Base-by-base conservation (phyloP, 179 eudicot genomes). In the Pouteria campechiana region DNA sequence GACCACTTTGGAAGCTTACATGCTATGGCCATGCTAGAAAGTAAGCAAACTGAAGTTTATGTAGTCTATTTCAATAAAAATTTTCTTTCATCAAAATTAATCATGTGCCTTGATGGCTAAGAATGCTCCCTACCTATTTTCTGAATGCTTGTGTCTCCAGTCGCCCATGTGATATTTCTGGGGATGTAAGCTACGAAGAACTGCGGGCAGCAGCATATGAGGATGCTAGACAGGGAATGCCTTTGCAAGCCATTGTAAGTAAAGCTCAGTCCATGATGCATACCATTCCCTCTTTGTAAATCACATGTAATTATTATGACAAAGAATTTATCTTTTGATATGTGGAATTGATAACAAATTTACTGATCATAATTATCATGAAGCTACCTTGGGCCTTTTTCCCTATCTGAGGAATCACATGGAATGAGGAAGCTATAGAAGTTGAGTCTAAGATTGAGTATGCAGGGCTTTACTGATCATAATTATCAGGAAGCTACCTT, bases 1-100 rank as follows among this genome's bases (percentile, higher is more conserved):
- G 58, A 55, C 98, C 98, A 22, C 68, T 75, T 49, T 90, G 98
- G 96, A 86, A 79, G 76, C 96, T 90, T 44, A 90, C 95, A 14
- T 90, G 98, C 61, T 90, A 90, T 49, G 81, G 84, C 50, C 98
- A 90, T 33, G 32, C 25, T 32, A 76, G 67, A 60, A 39, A 74
- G 98, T 90, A 81, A 49, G 69, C 43, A 49, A 17, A 13, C 2
- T 11, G 41, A 22, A 32, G 36, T 17, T 28, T 39, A 32, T 14
- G 12, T 23, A 5, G 33, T 33, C 39, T 19, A 37, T 28, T 21
- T 37, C 37, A 25, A 35, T 8, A 14, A 52, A 40, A 34, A 30
- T 41, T 25, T 8, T 2, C 14, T 28, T 42, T 44, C 10, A 4
- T 22, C 11, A 10, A 18, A 13, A 14, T 23, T 47, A 37, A 18